A percentile compares a stretch with the other conserved stretches of the same genome.
These are phyloP conservation scores for Microbotryomycetes sp. DNA, from an alignment of 1,284 basidiomycete genomes.

Conservation along the genomic window DNA sequence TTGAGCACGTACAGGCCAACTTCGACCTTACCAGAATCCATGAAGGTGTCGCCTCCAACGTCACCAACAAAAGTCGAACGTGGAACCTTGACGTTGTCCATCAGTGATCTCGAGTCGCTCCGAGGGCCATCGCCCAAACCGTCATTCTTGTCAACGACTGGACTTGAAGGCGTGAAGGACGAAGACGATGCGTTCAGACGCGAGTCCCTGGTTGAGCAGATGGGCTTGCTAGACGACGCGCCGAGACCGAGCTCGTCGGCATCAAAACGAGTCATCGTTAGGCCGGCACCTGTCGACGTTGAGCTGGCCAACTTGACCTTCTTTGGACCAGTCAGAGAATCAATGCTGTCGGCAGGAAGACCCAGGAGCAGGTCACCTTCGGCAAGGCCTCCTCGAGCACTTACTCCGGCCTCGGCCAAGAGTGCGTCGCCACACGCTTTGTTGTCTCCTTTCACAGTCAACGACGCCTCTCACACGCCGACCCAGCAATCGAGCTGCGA, in stretches of 20 bases:
- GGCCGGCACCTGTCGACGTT: not conserved
- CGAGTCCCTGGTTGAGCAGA: not conserved
- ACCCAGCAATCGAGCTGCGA: not conserved
- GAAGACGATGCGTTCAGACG: not conserved
- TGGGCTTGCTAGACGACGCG: not conserved
- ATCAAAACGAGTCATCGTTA: not conserved
- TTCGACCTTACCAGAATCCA: not conserved
- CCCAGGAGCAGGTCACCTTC: not conserved
- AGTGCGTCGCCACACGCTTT: not conserved
- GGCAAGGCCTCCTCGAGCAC: not conserved
- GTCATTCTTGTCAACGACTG: slow-evolving; percentile 1
- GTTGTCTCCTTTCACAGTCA: not conserved
- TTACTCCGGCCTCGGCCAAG: not conserved
- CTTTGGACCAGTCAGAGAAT: not conserved
- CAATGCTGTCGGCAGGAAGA: no score
- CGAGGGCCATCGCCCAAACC: not conserved
- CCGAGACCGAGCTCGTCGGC: not conserved
- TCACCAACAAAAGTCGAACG: not conserved
- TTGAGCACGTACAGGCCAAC: slow-evolving; percentile 21
- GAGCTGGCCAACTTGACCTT: not conserved
- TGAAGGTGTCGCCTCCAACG: not conserved
- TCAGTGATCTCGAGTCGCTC: not conserved
- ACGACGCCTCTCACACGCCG: not conserved
- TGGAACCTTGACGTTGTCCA: not conserved
- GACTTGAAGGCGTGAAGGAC: not conserved